phyloP scores from a whole-genome alignment of 169 alveolate genomes.

The Cystoisospora suis region DNA sequence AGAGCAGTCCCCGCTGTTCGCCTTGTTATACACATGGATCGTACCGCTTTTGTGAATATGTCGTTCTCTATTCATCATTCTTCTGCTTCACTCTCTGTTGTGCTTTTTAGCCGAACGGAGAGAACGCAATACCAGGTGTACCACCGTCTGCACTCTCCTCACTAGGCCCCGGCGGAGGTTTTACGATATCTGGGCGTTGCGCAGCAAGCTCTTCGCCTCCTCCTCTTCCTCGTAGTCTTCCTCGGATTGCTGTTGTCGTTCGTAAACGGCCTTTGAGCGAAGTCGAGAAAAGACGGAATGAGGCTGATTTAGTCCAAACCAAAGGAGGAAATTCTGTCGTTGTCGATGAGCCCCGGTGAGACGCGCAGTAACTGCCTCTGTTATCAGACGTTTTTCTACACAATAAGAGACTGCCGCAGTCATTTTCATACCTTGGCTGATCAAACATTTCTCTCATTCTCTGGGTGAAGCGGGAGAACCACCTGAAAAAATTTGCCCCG shows the following conservation, averaged over 20 bases:
- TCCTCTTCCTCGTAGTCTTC: background rate
- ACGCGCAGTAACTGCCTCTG: too few relatives aligned
- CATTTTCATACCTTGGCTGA: too few relatives aligned
- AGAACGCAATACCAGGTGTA: background rate
- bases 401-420: too few relatives aligned
- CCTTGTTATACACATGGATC: too few relatives aligned
- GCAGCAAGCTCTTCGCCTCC: background rate
- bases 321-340: conserved; percentile 41
- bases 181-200: background rate
- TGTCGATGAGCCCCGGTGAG: conserved; percentile 64
- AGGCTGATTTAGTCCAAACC: conserved; percentile 43
- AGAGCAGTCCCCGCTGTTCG: too few relatives aligned
- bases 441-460: too few relatives aligned
- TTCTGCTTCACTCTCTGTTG: background rate
- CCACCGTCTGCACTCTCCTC: background rate
- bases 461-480: too few relatives aligned
- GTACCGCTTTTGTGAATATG: too few relatives aligned
- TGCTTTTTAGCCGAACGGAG: background rate
- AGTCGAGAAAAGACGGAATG: conserved; percentile 36
- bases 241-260: conserved; percentile 73
- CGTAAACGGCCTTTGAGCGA: conserved; percentile 75
- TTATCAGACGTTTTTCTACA: too few relatives aligned
- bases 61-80: too few relatives aligned
- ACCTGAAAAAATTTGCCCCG: too few relatives aligned
- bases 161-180: background rate